Evolutionary conservation across 441 rosid species (phyloP).

Genomic region (Cnidoscolus chayamansa): DNA sequence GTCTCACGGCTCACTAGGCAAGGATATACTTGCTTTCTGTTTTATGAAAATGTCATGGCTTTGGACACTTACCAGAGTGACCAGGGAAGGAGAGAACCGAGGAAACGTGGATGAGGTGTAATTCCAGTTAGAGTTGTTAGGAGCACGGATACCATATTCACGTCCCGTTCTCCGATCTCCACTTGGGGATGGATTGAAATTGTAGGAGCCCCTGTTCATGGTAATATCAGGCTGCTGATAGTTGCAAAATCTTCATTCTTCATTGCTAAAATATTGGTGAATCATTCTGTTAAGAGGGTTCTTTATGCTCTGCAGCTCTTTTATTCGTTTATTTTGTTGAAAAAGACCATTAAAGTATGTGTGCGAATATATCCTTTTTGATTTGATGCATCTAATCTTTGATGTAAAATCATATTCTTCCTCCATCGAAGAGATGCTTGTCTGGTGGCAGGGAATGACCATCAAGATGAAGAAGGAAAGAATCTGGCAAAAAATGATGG

Average conservation of each 20-base stretch:
- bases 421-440: slow-evolving; percentile 20
- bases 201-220: slow-evolving; percentile 27
- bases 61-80: neutral
- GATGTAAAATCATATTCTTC: slow-evolving; percentile 23
- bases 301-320: neutral
- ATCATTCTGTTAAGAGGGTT: neutral
- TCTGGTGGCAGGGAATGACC: neutral
- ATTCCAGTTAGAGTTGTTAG: neutral
- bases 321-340: neutral
- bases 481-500: no score
- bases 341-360: neutral
- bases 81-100: neutral
- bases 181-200: slow-evolving; percentile 14
- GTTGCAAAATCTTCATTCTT: neutral
- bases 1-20: neutral
- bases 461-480: neutral
- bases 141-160: slow-evolving; percentile 9
- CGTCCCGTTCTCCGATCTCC: slow-evolving; percentile 18
- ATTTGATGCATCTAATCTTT: neutral
- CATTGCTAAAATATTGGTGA: neutral
- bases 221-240: slow-evolving; percentile 1
- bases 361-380: neutral
- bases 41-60: neutral
- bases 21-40: neutral
- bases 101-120: slow-evolving; percentile 15